Percentiles rank a stretch among this genome's conserved stretches.
phyloP scores from a whole-genome alignment of 768 basidiomycete species.

The Strobilomyces dryophilus region DNA sequence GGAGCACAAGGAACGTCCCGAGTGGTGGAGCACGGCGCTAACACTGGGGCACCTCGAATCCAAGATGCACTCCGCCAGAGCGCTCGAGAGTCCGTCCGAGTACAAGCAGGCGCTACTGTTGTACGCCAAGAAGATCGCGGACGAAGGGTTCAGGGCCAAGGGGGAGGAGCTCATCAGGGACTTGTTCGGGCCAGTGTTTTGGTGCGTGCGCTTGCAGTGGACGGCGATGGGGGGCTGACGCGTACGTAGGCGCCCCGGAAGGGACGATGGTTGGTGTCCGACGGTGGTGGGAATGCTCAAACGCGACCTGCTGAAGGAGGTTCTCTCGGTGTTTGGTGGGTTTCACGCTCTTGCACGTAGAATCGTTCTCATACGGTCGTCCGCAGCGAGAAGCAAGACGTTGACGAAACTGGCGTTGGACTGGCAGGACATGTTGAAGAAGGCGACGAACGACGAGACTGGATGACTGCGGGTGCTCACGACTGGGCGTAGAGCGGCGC shows the following conservation, averaged over 20 bases:
- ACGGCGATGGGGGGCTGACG: not conserved
- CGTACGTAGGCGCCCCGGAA: conserved; percentile 55
- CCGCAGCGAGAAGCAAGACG: conserved; percentile 67
- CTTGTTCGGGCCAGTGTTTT: conserved; percentile 85
- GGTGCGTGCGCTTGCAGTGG: conserved; percentile 46
- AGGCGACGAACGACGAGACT: conserved; percentile 48
- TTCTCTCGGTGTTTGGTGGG: conserved; percentile 75
- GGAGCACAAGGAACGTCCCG: conserved; percentile 49
- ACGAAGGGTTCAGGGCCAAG: conserved; percentile 84
- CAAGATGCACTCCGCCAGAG: conserved; percentile 64
- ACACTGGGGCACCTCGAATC: conserved; percentile 89
- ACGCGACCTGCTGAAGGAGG: conserved; percentile 80
- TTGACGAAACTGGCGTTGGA: conserved; percentile 70
- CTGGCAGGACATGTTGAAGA: conserved; percentile 80
- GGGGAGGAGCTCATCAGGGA: conserved; percentile 91
- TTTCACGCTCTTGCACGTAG: conserved; percentile 3
- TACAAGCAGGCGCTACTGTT: conserved; percentile 70
- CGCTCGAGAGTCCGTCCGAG: conserved; percentile 80
- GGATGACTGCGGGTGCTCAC: conserved; percentile 1
- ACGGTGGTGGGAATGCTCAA: conserved; percentile 68
- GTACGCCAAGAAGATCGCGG: conserved; percentile 83
- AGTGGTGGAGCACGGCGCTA: conserved; percentile 81
- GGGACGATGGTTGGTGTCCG: conserved; percentile 62
- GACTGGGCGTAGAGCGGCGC: no score
- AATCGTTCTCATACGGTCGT: conserved; percentile 4